A percentile compares a stretch with the other conserved stretches of the same genome.
Evolutionary conservation across 805 yeast species (phyloP).

Genomic region (Saturnispora galanensis): DNA sequence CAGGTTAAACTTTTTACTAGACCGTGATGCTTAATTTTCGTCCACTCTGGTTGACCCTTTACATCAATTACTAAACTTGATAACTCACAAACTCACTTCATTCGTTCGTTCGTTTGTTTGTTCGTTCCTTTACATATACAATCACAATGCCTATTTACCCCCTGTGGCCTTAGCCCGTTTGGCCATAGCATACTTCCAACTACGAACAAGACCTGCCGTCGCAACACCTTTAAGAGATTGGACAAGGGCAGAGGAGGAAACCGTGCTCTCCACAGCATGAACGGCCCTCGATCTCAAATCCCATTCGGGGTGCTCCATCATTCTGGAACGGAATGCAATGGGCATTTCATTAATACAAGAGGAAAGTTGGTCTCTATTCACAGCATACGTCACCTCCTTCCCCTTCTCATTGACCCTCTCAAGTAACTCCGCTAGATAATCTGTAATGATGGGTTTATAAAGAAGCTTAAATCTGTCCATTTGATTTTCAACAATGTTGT

Average conservation of each 20-base stretch:
- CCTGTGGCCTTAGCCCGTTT: conserved; percentile 35
- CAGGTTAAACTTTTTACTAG: too few species aligned
- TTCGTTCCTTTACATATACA: conserved; percentile 8
- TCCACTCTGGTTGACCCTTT: too few species aligned
- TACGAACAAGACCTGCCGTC: conserved; percentile 74
- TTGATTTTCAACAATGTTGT: conserved; percentile 78
- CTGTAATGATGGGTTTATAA: conserved; percentile 55
- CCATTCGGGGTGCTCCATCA: conserved; percentile 21
- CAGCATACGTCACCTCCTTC: conserved; percentile 13
- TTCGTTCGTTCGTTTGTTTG: conserved; percentile 1
- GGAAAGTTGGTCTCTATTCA: conserved; percentile 29
- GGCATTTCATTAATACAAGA: conserved; percentile 44
- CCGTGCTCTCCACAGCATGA: conserved; percentile 42
- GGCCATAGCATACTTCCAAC: conserved; percentile 66
- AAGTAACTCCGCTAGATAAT: conserved; percentile 29
- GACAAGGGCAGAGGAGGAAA: conserved; percentile 55
- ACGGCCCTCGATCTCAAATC: background rate
- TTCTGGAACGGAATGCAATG: conserved; percentile 32
- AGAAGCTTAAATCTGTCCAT: conserved; percentile 55
- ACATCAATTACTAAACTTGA: too few species aligned
- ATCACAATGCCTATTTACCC: too few species aligned
- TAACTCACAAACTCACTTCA: too few species aligned
- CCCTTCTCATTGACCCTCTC: conserved; percentile 15
- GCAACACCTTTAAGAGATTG: conserved; percentile 79
- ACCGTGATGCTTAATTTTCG: too few species aligned